A percentile compares a stretch with the other conserved stretches of the same genome.
These are phyloP conservation scores for Cutaneotrichosporon cutaneum DNA, from an alignment of 1,284 basidiomycete genomes.

Conservation along the genomic window DNA sequence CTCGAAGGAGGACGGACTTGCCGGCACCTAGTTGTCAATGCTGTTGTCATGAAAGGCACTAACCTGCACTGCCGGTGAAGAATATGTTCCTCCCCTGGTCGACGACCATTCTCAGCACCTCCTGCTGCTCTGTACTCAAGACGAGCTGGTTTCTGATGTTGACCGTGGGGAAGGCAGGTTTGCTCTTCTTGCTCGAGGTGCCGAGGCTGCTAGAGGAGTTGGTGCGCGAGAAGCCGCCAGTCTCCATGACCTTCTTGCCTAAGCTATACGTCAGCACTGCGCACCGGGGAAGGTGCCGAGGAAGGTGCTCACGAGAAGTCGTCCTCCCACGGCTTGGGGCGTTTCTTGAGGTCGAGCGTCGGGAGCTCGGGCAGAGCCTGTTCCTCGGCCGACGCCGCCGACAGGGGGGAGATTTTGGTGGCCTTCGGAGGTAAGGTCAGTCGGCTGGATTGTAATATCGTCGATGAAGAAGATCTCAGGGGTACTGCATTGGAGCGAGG, in stretches of 20 bases:
- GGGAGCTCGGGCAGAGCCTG: conserved; percentile 11
- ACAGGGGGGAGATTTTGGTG: background rate
- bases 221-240: conserved; percentile 7
- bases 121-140: conserved; percentile 77
- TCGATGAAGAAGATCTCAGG: conserved; percentile 7
- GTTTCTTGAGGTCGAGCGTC: conserved; percentile 26
- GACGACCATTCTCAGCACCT: conserved; percentile 72
- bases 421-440: background rate
- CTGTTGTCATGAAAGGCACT: conserved; percentile 38
- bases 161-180: conserved; percentile 24
- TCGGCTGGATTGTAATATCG: background rate
- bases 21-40: conserved; percentile 67
- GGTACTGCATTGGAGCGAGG: conserved; percentile 9
- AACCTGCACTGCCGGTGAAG: conserved; percentile 95
- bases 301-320: conserved; percentile 31
- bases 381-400: conserved; percentile 1
- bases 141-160: conserved; percentile 53
- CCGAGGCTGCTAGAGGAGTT: conserved; percentile 13
- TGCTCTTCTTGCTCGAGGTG: conserved; percentile 10
- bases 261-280: conserved; percentile 9
- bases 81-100: conserved; percentile 76
- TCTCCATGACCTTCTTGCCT: conserved; percentile 25
- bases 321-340: conserved; percentile 45
- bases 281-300: background rate
- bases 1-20: conserved; percentile 88